Evolutionary conservation across 441 rosid species (phyloP).

Genomic region (Pelargonium australe): DNA sequence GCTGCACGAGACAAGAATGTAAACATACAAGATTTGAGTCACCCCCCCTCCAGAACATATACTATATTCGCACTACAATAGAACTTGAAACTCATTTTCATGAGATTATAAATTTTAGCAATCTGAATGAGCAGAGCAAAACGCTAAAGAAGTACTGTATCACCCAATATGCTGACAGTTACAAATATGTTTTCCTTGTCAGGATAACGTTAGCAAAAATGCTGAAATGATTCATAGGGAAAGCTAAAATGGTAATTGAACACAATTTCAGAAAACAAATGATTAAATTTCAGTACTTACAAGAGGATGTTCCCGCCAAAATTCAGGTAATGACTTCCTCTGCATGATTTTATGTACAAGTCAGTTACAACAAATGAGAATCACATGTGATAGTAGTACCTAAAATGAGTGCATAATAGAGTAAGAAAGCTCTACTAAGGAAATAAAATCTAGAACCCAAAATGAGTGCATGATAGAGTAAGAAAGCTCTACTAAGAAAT

Average conservation of each 20-base stretch:
- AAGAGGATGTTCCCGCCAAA: conserved; percentile 9
- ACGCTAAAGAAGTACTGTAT: background rate
- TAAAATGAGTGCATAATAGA: background rate
- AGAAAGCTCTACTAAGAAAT: too few species aligned
- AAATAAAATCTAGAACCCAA: too few species aligned
- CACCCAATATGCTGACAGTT: background rate
- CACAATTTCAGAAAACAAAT: background rate
- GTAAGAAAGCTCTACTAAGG: background rate
- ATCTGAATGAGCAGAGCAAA: background rate
- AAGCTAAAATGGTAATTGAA: background rate
- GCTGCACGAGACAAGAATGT: conserved; percentile 8
- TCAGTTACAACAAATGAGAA: background rate
- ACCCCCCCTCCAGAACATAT: background rate
- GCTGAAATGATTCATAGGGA: background rate
- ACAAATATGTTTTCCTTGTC: background rate
- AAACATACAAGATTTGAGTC: background rate
- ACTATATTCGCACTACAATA: background rate
- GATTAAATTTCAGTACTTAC: background rate
- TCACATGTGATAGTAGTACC: background rate
- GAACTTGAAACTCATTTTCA: background rate
- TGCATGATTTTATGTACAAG: conserved; percentile 1
- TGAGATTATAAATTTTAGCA: background rate
- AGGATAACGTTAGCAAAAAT: background rate
- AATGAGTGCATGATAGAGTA: too few species aligned
- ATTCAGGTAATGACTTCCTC: conserved; percentile 10